Evolutionary conservation across 208 protist genomes (phyloP).

Genomic region (Lotmaria passim): DNA sequence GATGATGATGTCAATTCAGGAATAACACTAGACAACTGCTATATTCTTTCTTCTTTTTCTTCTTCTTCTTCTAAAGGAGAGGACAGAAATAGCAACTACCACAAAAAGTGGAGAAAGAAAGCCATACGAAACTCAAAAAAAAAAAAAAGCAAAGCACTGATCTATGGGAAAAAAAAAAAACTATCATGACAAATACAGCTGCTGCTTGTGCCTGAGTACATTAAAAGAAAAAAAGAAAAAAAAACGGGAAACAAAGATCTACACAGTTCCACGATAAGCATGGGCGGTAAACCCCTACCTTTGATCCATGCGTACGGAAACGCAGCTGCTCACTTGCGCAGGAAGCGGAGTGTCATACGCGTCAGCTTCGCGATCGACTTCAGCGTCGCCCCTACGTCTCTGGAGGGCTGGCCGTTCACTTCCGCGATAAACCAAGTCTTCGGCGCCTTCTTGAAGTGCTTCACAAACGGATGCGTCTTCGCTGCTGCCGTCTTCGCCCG

Average conservation of each 20-base stretch:
- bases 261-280: not conserved
- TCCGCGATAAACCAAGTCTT: slow-evolving; percentile 54
- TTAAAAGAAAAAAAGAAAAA: not conserved
- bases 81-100: too few relatives aligned
- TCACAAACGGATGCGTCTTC: slow-evolving; percentile 44
- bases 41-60: too few relatives aligned
- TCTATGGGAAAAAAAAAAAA: not conserved
- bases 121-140: slow-evolving; percentile 20
- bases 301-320: not conserved
- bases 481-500: not conserved
- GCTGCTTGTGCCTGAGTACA: too few relatives aligned
- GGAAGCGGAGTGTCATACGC: slow-evolving; percentile 43
- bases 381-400: slow-evolving; percentile 36
- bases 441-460: slow-evolving; percentile 41
- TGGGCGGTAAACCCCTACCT: not conserved
- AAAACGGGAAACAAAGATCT: not conserved
- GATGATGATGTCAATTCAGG: too few relatives aligned
- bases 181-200: too few relatives aligned
- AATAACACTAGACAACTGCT: too few relatives aligned
- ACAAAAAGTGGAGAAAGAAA: too few relatives aligned
- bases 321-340: slow-evolving; percentile 13
- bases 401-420: slow-evolving; percentile 42
- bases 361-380: slow-evolving; percentile 43
- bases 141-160: slow-evolving; percentile 16
- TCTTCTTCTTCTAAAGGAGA: too few relatives aligned